A percentile compares a stretch with the other conserved stretches of the same genome.
phyloP scores from a whole-genome alignment of 2,329 filamentous ascomycete species.

The Monosporascus sp. region DNA sequence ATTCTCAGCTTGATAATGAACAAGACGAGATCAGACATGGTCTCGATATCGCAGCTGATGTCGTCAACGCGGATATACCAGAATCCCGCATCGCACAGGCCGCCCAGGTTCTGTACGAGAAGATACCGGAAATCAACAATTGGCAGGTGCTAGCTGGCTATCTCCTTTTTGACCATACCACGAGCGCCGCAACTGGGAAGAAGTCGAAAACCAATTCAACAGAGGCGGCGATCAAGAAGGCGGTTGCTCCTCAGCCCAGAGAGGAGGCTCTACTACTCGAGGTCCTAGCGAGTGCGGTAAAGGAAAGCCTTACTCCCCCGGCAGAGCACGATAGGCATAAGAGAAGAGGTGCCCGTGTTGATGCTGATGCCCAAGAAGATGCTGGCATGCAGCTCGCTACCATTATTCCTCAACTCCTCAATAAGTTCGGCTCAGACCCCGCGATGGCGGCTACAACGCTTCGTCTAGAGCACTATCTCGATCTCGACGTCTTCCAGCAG shows the following conservation, averaged over 20 bases:
- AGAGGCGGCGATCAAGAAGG: conserved; percentile 61
- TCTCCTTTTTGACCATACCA: conserved; percentile 85
- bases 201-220: conserved; percentile 51
- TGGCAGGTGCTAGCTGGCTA: conserved; percentile 91
- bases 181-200: conserved; percentile 49
- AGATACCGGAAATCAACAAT: conserved; percentile 71
- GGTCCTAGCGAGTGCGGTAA: conserved; percentile 77
- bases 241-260: conserved; percentile 65
- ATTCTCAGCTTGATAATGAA: conserved; percentile 60
- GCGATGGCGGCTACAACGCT: conserved; percentile 82
- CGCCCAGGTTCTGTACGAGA: conserved; percentile 78
- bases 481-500: conserved; percentile 83
- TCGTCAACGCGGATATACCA: conserved; percentile 58
- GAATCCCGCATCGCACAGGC: conserved; percentile 84
- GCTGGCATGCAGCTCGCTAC: conserved; percentile 72
- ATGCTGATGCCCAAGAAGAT: conserved; percentile 69
- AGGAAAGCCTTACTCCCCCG: conserved; percentile 61
- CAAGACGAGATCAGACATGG: conserved; percentile 41
- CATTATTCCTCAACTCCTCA: conserved; percentile 78
- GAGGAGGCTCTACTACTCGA: conserved; percentile 87
- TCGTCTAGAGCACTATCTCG: conserved; percentile 77
- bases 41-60: conserved; percentile 45
- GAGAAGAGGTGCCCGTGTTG: conserved; percentile 53
- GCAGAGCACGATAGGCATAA: conserved; percentile 59
- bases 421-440: conserved; percentile 87